A percentile compares a stretch with the other conserved stretches of the same genome.
These are phyloP conservation scores for Mortierella sp. DNA, from an alignment of 371 early-diverging fungal genomes.

Conservation along the genomic window DNA sequence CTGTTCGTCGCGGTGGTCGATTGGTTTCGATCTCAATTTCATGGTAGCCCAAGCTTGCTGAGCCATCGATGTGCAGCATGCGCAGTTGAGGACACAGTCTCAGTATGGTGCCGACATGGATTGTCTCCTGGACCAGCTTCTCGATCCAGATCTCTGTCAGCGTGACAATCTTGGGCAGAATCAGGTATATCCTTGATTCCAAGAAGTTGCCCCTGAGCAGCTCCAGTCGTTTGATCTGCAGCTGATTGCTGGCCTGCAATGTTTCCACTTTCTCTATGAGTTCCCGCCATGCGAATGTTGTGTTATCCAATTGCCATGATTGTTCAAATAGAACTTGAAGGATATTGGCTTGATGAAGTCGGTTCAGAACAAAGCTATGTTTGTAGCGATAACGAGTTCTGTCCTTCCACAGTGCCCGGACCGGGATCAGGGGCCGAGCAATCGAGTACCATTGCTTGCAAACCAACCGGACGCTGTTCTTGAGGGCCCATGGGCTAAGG, in stretches of 20 bases:
- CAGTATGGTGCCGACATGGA: slow-evolving; percentile 10
- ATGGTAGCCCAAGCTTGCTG: background rate
- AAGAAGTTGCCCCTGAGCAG: slow-evolving; percentile 4
- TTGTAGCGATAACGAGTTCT: background rate
- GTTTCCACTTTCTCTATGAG: slow-evolving; percentile 1
- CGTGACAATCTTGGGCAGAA: slow-evolving; percentile 9
- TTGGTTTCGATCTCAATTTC: slow-evolving; percentile 3
- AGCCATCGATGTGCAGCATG: background rate
- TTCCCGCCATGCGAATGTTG: slow-evolving; percentile 2
- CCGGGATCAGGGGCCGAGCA: slow-evolving; percentile 5
- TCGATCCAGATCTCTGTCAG: slow-evolving; percentile 14
- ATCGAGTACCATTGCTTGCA: slow-evolving; percentile 13
- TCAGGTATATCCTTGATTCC: background rate
- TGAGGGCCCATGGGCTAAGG: slow-evolving; percentile 7
- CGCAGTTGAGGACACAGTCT: slow-evolving; percentile 3
- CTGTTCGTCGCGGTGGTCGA: background rate
- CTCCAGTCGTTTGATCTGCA: slow-evolving; percentile 1
- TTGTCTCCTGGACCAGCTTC: background rate
- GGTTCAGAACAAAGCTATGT: slow-evolving; percentile 5
- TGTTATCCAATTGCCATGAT: slow-evolving; percentile 5
- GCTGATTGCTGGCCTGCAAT: background rate
- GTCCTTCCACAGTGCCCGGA: slow-evolving; percentile 11
- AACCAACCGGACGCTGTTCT: background rate
- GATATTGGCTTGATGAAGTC: background rate
- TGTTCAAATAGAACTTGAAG: slow-evolving; percentile 6